Conservation (phyloP, 306 rosid species). For the Biancaea sappan region DNA sequence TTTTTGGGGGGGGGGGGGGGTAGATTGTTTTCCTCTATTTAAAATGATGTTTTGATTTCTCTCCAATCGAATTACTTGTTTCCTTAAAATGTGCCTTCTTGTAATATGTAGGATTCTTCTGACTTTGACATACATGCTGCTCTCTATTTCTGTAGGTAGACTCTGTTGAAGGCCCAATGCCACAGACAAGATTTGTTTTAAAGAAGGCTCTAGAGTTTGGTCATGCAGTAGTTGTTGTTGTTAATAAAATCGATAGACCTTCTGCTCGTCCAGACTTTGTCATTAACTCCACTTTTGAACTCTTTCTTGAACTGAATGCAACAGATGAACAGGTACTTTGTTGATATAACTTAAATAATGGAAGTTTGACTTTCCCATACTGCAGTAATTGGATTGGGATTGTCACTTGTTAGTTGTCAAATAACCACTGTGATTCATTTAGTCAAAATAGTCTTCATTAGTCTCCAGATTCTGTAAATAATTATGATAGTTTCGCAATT, state of each 20-base stretch:
- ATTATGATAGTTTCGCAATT: conserved; percentile 10
- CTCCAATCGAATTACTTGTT: neutral
- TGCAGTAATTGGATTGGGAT: conserved; percentile 2
- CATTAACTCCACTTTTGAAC: conserved; percentile 93
- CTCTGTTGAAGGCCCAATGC: conserved; percentile 99
- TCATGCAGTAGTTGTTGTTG: conserved; percentile 96
- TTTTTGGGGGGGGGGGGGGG: no score
- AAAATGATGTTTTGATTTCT: conserved; percentile 8
- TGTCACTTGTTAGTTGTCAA: neutral
- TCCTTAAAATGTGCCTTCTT: conserved; percentile 20
- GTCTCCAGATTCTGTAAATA: neutral
- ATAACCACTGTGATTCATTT: conserved; percentile 12
- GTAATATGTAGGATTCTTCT: conserved; percentile 15
- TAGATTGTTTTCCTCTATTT: conserved; percentile 17
- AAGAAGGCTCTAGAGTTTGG: conserved; percentile 98
- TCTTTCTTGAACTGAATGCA: conserved; percentile 93
- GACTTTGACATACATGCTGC: conserved; percentile 4
- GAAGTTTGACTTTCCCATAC: neutral
- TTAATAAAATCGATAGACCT: conserved; percentile 93
- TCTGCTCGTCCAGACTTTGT: conserved; percentile 96
- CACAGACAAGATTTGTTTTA: conserved; percentile 98
- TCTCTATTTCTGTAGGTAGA: conserved; percentile 72
- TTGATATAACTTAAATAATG: conserved; percentile 28
- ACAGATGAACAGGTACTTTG: conserved; percentile 85
- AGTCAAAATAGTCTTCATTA: conserved; percentile 1